Percentiles rank a stretch among this genome's conserved stretches.
phyloP scores from a whole-genome alignment of 2,329 filamentous ascomycete genomes.

The Phyllosticta ampelicida region DNA sequence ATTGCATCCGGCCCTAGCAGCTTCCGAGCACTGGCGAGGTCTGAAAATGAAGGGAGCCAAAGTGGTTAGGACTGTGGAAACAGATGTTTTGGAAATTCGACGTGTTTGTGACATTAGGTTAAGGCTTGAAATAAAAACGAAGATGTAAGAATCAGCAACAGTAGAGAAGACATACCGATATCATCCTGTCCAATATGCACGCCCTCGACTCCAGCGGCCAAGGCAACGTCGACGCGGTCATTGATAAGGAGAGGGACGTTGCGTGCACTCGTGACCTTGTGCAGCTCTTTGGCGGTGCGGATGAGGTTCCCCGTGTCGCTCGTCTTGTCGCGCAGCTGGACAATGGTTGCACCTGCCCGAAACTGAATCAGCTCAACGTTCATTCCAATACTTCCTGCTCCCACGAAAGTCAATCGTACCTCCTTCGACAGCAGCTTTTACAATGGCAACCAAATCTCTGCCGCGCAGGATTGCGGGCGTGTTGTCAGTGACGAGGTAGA shows the following conservation, averaged over 20 bases:
- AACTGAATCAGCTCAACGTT: not conserved
- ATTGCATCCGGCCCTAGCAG: slow-evolving; percentile 68
- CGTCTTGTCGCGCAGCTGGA: slow-evolving; percentile 86
- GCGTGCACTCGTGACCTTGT: slow-evolving; percentile 55
- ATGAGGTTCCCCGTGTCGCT: slow-evolving; percentile 64
- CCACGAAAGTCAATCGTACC: slow-evolving; percentile 36
- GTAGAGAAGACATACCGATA: slow-evolving; percentile 44
- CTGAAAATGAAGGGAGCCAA: slow-evolving; percentile 26
- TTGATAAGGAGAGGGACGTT: slow-evolving; percentile 81
- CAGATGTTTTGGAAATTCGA: not conserved
- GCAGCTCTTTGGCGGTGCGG: slow-evolving; percentile 58
- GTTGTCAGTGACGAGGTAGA: slow-evolving; percentile 90
- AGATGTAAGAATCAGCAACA: not conserved
- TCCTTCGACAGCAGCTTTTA: slow-evolving; percentile 63
- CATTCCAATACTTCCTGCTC: not conserved
- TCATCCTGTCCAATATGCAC: slow-evolving; percentile 95
- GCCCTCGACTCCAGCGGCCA: slow-evolving; percentile 77
- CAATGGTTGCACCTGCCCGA: slow-evolving; percentile 55
- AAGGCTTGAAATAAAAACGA: not conserved
- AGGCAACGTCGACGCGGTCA: slow-evolving; percentile 80
- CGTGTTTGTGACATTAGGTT: not conserved
- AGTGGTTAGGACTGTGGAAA: not conserved
- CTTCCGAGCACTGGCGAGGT: slow-evolving; percentile 53
- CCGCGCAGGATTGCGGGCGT: slow-evolving; percentile 71
- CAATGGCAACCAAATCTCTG: slow-evolving; percentile 59